Base-by-base conservation (phyloP, 768 basidiomycete species). In the Hypsizygus marmoreus region DNA sequence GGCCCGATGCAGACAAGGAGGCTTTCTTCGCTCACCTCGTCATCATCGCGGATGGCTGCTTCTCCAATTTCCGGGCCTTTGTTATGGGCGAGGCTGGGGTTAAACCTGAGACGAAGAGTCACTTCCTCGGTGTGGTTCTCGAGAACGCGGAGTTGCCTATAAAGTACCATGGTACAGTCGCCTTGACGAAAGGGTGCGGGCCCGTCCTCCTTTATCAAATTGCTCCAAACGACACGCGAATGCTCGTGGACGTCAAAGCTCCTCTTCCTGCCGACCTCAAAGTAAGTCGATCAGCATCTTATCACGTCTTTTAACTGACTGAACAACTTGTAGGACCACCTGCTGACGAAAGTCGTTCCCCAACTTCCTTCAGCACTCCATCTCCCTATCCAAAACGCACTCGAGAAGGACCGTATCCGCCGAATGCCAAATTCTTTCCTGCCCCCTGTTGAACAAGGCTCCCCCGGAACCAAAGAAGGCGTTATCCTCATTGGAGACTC, bases 351-450 rank as follows among this genome's bases (percentile, higher is more conserved):
- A 35, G 77, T 97, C 55, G 68, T 89, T 24, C 93, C 94, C 2
- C 81, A 88, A 61, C 84, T 98, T 22, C 97, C 97, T 1, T 50
- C 79, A 0, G 66, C 81, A 4, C 72, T 97, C 6, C 88, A 88
- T 23, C 57, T 71, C 4, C 70, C 91, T 24, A 75, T 95, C 37
- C 72, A 73, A 35, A 70, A 62, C 22, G 88, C 92, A 0, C 71
- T 97, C n/a, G 75, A 83, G n/a, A 82, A 75, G 23, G 83, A 91
- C 60, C 84, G 91, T 16, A 72, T 97, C 13, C 79, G 92, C 11
- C 83, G 84, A 14, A 97, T 98, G 95, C 95, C 97, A 24, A 98
- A 97, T 64, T 88, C 91, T 0, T 97, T 90, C 74, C 77, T 99
- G 1, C 91, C 97, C 0, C 70, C 94, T 0, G 73, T 85, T 2